phyloP scores from a whole-genome alignment of 306 rosid species.

The Casuarina equisetifolia region DNA sequence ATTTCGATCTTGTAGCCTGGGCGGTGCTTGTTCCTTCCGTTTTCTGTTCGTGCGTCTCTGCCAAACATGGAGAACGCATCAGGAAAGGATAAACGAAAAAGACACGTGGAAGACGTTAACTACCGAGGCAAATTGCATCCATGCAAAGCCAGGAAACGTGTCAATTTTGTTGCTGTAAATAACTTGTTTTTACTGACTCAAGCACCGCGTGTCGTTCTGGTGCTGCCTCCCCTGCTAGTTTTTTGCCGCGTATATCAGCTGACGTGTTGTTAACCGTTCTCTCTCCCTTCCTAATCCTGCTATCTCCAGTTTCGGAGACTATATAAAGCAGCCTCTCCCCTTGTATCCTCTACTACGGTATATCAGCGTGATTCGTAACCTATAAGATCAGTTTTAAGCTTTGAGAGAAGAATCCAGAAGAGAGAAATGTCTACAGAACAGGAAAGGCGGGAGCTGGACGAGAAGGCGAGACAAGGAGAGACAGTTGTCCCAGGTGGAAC shows the following conservation, averaged over 20 bases:
- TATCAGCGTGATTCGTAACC: too few relatives aligned
- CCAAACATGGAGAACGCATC: too few relatives aligned
- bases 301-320: too few relatives aligned
- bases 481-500: slow-evolving; percentile 80
- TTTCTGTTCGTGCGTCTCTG: too few relatives aligned
- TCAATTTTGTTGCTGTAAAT: neutral
- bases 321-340: too few relatives aligned
- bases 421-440: slow-evolving; percentile 52
- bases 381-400: too few relatives aligned
- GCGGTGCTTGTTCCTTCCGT: too few relatives aligned
- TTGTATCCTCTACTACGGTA: too few relatives aligned
- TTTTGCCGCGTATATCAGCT: slow-evolving; percentile 17
- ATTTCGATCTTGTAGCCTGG: too few relatives aligned
- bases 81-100: neutral
- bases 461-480: slow-evolving; percentile 65
- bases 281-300: too few relatives aligned
- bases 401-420: neutral
- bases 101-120: neutral
- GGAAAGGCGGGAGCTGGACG: slow-evolving; percentile 52
- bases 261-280: too few relatives aligned
- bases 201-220: neutral
- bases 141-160: slow-evolving; percentile 4
- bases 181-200: neutral
- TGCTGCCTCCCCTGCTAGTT: slow-evolving; percentile 5
- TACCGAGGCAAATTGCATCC: neutral